Percentiles rank a stretch among this genome's conserved stretches.
phyloP scores from a whole-genome alignment of 163 green algal species.

The Volvox carteri region DNA sequence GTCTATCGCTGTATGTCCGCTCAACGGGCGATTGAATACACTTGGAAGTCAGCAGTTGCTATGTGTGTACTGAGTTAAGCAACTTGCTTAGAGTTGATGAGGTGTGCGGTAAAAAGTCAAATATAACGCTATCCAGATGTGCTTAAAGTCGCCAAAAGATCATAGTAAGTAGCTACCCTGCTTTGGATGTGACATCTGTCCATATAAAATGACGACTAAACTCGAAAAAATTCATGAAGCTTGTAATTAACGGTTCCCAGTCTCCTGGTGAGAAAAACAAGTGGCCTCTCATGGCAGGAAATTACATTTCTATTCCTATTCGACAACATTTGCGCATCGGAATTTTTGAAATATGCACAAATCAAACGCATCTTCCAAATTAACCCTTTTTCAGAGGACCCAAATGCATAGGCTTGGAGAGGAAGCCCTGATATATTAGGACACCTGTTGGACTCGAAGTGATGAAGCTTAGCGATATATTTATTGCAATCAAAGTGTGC shows the following conservation, averaged over 20 bases:
- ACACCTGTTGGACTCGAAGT: not conserved
- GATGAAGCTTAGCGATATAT: not conserved
- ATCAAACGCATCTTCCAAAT: not conserved
- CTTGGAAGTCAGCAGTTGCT: not conserved
- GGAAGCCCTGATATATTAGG: not conserved
- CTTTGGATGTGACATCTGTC: not conserved
- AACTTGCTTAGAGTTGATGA: constrained; percentile 1
- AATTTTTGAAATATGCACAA: not conserved
- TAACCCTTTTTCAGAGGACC: not conserved
- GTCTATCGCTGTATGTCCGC: not conserved
- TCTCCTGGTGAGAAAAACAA: not conserved
- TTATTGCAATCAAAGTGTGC: not conserved
- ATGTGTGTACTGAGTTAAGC: not conserved
- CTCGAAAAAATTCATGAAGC: not conserved
- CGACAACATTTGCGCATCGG: not conserved
- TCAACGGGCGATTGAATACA: not conserved
- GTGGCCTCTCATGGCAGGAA: not conserved
- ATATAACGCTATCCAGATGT: not conserved
- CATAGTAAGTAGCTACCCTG: not conserved
- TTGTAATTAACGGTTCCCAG: not conserved
- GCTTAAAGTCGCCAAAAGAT: no score
- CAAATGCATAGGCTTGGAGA: not conserved
- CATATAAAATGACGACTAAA: not conserved
- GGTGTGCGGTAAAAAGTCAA: not conserved
- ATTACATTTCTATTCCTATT: not conserved